Conservation (phyloP, 352 stramenopile species). For the Aphanomyces stellatus region DNA sequence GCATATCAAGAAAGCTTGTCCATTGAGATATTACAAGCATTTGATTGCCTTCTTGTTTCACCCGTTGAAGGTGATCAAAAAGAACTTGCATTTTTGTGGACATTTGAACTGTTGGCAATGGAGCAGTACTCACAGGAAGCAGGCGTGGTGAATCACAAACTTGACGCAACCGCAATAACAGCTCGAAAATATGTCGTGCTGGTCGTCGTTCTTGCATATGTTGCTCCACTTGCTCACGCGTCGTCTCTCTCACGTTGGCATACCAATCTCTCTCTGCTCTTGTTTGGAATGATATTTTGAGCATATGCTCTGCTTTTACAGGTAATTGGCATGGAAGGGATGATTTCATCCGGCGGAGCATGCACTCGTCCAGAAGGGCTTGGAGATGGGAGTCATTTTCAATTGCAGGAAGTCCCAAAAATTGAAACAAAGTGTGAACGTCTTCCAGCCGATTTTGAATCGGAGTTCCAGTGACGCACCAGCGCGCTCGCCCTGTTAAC, state of each 20-base stretch:
- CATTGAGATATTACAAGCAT: constrained; percentile 85
- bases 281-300: constrained; percentile 47
- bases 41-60: constrained; percentile 40
- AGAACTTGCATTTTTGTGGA: constrained; percentile 61
- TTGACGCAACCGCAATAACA: constrained; percentile 78
- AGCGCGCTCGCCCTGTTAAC: constrained; percentile 65
- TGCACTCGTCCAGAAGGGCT: constrained; percentile 62
- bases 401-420: constrained; percentile 66
- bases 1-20: constrained; percentile 77
- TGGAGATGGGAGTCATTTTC: constrained; percentile 52
- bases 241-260: constrained; percentile 69
- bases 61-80: constrained; percentile 38
- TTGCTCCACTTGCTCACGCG: constrained; percentile 66
- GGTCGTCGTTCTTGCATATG: constrained; percentile 51
- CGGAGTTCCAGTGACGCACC: constrained; percentile 86
- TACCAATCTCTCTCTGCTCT: constrained; percentile 74
- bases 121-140: constrained; percentile 41
- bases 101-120: constrained; percentile 31
- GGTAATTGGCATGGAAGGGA: constrained; percentile 50
- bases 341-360: constrained; percentile 81
- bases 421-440: constrained; percentile 77
- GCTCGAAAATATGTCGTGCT: constrained; percentile 84
- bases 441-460: constrained; percentile 86
- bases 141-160: constrained; percentile 65
- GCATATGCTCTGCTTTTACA: constrained; percentile 45